Conservation (phyloP, 192 early-diverging fungal genomes). For the Phlyctochytrium bullatum region DNA sequence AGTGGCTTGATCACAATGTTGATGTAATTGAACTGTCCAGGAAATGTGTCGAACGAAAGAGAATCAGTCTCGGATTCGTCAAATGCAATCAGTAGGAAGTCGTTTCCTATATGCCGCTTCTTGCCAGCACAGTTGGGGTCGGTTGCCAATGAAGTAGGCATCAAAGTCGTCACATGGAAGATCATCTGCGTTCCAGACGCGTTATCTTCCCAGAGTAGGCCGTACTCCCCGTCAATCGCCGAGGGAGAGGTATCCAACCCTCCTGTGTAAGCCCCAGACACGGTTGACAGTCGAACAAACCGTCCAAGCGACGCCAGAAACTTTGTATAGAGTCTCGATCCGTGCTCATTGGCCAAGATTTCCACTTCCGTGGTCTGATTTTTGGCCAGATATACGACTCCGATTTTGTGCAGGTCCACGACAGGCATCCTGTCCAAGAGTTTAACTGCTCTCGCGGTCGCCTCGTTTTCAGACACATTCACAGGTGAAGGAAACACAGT, state of each 20-base stretch:
- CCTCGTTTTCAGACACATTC: conserved; percentile 73
- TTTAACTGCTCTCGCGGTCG: conserved; percentile 69
- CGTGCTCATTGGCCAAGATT: conserved; percentile 83
- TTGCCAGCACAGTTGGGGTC: conserved; percentile 81
- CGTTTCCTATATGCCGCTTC: conserved; percentile 97
- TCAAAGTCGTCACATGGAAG: conserved; percentile 92
- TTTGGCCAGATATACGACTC: conserved; percentile 86
- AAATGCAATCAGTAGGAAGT: conserved; percentile 91
- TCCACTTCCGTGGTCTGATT: conserved; percentile 80
- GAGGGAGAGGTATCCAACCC: conserved; percentile 82
- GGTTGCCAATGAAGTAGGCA: conserved; percentile 74
- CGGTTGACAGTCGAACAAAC: conserved; percentile 62
- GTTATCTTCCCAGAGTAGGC: conserved; percentile 65
- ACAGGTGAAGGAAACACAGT: conserved; percentile 51
- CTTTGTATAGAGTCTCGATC: conserved; percentile 81
- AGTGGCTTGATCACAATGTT: conserved; percentile 88
- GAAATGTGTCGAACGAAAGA: conserved; percentile 77
- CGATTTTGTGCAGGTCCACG: conserved; percentile 94
- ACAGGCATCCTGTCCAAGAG: conserved; percentile 86
- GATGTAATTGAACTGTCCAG: conserved; percentile 94
- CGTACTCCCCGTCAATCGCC: conserved; percentile 81
- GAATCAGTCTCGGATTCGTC: conserved; percentile 85
- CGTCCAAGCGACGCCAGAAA: conserved; percentile 83
- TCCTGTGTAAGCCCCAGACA: conserved; percentile 76
- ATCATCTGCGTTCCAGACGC: conserved; percentile 82